phyloP scores from a whole-genome alignment of 495 filamentous ascomycete species.

The Penicillium herquei region DNA sequence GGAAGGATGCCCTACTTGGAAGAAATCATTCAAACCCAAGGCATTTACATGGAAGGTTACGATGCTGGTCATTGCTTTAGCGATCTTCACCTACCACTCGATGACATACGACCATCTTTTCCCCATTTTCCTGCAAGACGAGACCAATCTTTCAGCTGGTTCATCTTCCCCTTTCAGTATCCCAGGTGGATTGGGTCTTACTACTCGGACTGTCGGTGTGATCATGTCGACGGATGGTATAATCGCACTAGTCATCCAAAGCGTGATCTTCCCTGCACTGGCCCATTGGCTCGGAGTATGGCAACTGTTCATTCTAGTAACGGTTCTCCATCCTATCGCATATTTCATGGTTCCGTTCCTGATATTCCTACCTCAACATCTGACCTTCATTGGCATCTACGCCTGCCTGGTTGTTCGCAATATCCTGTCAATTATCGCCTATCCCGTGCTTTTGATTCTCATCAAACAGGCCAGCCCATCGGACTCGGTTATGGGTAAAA shows the following conservation, averaged over 20 bases:
- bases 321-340: constrained; percentile 69
- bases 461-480: constrained; percentile 80
- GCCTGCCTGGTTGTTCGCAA: constrained; percentile 69
- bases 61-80: constrained; percentile 68
- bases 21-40: constrained; percentile 36
- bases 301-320: constrained; percentile 69
- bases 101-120: constrained; percentile 86
- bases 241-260: constrained; percentile 79
- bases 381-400: constrained; percentile 70
- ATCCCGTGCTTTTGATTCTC: constrained; percentile 76
- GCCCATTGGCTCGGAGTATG: constrained; percentile 73
- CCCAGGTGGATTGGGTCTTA: constrained; percentile 72
- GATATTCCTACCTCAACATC: constrained; percentile 55
- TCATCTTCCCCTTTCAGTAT: constrained; percentile 52
- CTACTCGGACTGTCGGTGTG: constrained; percentile 69
- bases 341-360: constrained; percentile 76
- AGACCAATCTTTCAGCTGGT: constrained; percentile 32
- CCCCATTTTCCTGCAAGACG: constrained; percentile 81
- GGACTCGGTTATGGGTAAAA: constrained; percentile 64
- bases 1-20: constrained; percentile 36
- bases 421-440: constrained; percentile 71
- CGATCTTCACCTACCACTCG: constrained; percentile 83
- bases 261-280: constrained; percentile 67
- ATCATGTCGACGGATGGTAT: constrained; percentile 77
- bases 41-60: constrained; percentile 65